Base-by-base conservation (phyloP, 2,329 filamentous ascomycete species). In the Alternaria sp. region DNA sequence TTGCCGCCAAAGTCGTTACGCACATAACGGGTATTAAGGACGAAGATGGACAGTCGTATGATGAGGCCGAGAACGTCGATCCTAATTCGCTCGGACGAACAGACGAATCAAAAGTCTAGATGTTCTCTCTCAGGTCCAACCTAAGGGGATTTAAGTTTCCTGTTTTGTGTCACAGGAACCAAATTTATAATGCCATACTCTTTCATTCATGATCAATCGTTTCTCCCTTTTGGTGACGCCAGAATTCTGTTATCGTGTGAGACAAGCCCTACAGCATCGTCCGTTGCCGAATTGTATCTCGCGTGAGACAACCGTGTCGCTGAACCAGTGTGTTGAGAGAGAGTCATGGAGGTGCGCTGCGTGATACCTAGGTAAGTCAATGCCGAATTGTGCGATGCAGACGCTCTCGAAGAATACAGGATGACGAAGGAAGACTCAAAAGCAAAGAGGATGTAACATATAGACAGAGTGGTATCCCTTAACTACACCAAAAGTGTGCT, bases 1-100 rank as follows among this genome's bases (percentile, higher is more conserved):
- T 81, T 57, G 82, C 81, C 0, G 81, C 79, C 2, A 68, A 65
- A 2, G 71, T 84, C 28, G 66, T 84, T 4, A 65, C 71, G 2
- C 80, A 81, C 58, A 64, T 83, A 22, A 82, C 81, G 0, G 79
- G 78, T 30, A 74, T 75, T 20, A 56, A 46, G 43, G 70, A 73
- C 53, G 68, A 63, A 72, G 80, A 70, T 69, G 78, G 60, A 4
- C 57, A 66, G 20, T 27, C 52, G 16, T 65, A 68, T 38, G 53
- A 63, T 0, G 66, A 70, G 22, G 53, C 27, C 14, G 53, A 41
- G 44, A 57, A 57, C 32, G n/a, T 61, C 8, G 57, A 63, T 36
- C 61, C 61, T 1, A 63, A 54, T 20, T 32, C 57, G n/a, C 28
- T 63, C n/a, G 61, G 61, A 25, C 48, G 61, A 16, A 27, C 46